Evolutionary conservation across 176 grass and related monocot species (phyloP), one percentile per base, ranked within the genome.

Genomic region (Panicum miliaceum): DNA sequence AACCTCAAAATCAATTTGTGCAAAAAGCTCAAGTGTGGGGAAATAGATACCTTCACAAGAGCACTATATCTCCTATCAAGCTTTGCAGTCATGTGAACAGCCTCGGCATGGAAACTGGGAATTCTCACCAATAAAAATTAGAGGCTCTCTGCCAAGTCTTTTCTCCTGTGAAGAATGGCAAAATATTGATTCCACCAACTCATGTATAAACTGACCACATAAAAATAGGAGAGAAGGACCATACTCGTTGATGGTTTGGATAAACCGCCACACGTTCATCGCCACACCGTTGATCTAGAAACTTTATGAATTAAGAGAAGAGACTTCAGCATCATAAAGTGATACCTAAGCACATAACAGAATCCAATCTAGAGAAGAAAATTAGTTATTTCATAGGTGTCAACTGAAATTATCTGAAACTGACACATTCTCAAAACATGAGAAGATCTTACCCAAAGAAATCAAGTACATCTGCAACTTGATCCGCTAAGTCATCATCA

Each of bases 261-360:
- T 92, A 84, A 95, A 95, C 43, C 85, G 85, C 96, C 96, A 95
- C 19, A 98, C 86, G 36, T 98, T 98, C 69, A 88, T 79, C n/a
- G 82, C 92, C 82, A 35, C 95, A 88, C 71, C 88, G 90, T 79
- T 95, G 92, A 86, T 98, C 89, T 41, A 98, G 89, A 66, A 98
- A 91, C 96, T 98, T 86, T 66, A 86, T 76, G 68, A 75, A 82
- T 66, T 40, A 75, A 87, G n/a, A n/a, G n/a, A 81, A 66, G n/a
- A 52, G 14, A 79, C 42, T 75, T 84, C 78, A 66, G 76, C 29
- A 60, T 35, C 12, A 69, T 51, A 62, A 50, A 62, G 91, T 93
- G 65, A 98, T 92, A 63, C 95, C 95, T 90, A 98, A 93, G 83
- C 95, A 98, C 95, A 98, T 98, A 79, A 98, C 92, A 32, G 90